Percentiles rank a stretch among this genome's conserved stretches.
Evolutionary conservation across 768 basidiomycete genomes (phyloP).

Genomic region (Lactifluus piperatus): DNA sequence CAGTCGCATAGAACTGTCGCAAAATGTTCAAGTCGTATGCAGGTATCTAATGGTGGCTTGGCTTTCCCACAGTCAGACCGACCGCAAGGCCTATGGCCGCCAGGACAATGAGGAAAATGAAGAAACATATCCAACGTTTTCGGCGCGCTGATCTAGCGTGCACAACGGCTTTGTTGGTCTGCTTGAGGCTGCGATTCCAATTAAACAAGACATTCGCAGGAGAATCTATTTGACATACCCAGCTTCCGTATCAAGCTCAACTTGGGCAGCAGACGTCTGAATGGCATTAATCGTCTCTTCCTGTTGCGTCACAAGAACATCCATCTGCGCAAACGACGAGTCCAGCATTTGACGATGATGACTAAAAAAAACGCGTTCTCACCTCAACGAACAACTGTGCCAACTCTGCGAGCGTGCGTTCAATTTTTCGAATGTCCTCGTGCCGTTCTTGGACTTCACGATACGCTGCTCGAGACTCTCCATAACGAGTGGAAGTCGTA

Average conservation of each 20-base stretch:
- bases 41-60: conserved; percentile 1
- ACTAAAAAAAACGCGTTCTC: conserved; percentile 18
- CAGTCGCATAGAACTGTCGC: neutral
- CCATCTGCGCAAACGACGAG: conserved; percentile 47
- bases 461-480: conserved; percentile 72
- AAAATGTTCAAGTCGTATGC: conserved; percentile 2
- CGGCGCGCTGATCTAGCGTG: conserved; percentile 63
- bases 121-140: conserved; percentile 84
- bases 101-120: conserved; percentile 45
- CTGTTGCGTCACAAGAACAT: conserved; percentile 68
- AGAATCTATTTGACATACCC: conserved; percentile 42
- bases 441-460: conserved; percentile 86
- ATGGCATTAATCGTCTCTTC: conserved; percentile 61
- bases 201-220: neutral
- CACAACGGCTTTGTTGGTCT: conserved; percentile 59
- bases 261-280: conserved; percentile 51
- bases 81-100: conserved; percentile 52
- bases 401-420: conserved; percentile 80
- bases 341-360: neutral
- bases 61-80: conserved; percentile 32
- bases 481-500: conserved; percentile 70
- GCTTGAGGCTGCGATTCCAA: conserved; percentile 36
- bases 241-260: conserved; percentile 58
- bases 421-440: conserved; percentile 76
- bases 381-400: conserved; percentile 85